These are phyloP conservation scores for Cystobasidium ongulense DNA, from an alignment of 768 basidiomycete genomes.

Conservation along the genomic window DNA sequence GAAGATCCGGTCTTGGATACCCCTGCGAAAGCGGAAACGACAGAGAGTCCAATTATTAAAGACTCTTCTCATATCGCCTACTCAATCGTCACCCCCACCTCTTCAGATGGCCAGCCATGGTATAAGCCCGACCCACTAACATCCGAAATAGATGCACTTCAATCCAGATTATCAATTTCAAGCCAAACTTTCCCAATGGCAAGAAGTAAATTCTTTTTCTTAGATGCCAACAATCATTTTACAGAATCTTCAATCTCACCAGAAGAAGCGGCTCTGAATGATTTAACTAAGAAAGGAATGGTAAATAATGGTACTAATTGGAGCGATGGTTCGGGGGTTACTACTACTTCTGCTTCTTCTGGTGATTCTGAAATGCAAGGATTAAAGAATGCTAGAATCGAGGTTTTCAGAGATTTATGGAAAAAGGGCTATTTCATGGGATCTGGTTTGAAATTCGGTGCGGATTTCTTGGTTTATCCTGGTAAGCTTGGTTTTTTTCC, in stretches of 20 bases:
- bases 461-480: constrained; percentile 92
- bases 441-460: constrained; percentile 84
- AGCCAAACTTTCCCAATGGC: constrained; percentile 54
- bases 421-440: constrained; percentile 79
- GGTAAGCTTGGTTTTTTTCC: constrained; percentile 51
- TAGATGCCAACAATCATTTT: not conserved
- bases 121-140: constrained; percentile 57
- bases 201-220: not conserved
- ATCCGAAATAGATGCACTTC: constrained; percentile 60
- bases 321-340: not conserved
- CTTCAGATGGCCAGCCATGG: constrained; percentile 62
- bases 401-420: constrained; percentile 71
- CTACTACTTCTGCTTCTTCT: constrained; percentile 3
- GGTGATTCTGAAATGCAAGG: not conserved
- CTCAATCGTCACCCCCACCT: constrained; percentile 54
- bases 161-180: constrained; percentile 53
- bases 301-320: constrained; percentile 22
- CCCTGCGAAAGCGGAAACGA: not conserved
- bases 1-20: not conserved
- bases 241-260: not conserved
- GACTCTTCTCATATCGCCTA: constrained; percentile 30
- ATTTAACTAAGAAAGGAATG: not conserved
- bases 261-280: not conserved
- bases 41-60: not conserved
- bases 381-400: constrained; percentile 63